Conservation (phyloP, 768 basidiomycete species). For the Pholiota microspora region DNA sequence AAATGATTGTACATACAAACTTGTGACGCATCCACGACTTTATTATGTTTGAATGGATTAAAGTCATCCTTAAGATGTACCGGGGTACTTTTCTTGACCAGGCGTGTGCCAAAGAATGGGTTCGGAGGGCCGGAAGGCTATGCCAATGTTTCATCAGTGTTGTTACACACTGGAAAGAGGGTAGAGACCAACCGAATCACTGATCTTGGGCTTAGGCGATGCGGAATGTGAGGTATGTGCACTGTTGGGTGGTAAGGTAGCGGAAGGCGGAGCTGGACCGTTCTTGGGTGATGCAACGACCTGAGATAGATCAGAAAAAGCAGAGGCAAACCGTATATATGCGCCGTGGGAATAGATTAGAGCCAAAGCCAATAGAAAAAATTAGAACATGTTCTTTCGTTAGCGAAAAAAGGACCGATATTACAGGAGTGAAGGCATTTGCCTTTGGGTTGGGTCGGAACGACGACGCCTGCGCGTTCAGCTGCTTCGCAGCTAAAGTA, state of each 20-base stretch:
- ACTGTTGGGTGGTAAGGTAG: constrained; percentile 3
- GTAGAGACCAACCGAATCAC: constrained; percentile 45
- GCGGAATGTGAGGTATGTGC: constrained; percentile 33
- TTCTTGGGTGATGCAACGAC: constrained; percentile 46
- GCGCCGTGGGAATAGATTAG: no score
- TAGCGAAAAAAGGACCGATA: constrained; percentile 23
- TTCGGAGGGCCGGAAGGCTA: constrained; percentile 58
- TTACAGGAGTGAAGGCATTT: constrained; percentile 69
- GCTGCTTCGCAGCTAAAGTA: constrained; percentile 48
- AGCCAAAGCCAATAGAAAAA: constrained; percentile 18
- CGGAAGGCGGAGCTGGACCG: constrained; percentile 15
- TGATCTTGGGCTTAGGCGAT: constrained; percentile 58
- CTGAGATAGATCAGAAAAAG: constrained; percentile 30
- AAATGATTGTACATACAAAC: constrained; percentile 54
- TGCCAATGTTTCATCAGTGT: neutral
- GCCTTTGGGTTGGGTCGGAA: constrained; percentile 90
- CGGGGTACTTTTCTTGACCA: constrained; percentile 68
- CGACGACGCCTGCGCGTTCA: constrained; percentile 89
- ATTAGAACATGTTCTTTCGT: constrained; percentile 18
- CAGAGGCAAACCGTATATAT: constrained; percentile 32
- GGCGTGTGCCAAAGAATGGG: constrained; percentile 86
- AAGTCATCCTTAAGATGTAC: constrained; percentile 96
- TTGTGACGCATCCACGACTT: constrained; percentile 71
- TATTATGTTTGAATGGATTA: constrained; percentile 90
- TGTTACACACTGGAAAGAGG: neutral